These are phyloP conservation scores for Canavalia gladiata DNA, from an alignment of 306 rosid genomes.

Conservation along the genomic window DNA sequence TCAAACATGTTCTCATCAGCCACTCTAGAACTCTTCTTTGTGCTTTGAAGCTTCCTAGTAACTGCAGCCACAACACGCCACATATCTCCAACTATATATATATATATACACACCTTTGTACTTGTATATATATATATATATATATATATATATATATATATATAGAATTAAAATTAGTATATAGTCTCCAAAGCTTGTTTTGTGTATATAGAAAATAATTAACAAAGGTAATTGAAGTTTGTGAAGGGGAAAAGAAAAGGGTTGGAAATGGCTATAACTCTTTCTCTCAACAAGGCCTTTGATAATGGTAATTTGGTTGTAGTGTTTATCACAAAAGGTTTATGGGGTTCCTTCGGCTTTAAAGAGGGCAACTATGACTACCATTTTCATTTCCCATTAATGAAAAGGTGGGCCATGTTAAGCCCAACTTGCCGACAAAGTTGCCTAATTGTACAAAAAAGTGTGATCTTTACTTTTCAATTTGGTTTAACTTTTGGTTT, in stretches of 20 bases:
- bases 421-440: conserved; percentile 62
- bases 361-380: conserved; percentile 48
- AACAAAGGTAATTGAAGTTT: neutral
- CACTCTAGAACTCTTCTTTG: conserved; percentile 75
- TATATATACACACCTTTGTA: neutral
- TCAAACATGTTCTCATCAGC: conserved; percentile 88
- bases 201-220: neutral
- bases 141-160: neutral
- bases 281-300: conserved; percentile 50
- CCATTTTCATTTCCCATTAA: conserved; percentile 40
- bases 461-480: conserved; percentile 3
- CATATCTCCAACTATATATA: conserved; percentile 24
- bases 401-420: conserved; percentile 48
- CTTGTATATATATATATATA: neutral
- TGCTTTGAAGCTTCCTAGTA: conserved; percentile 59
- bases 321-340: conserved; percentile 72
- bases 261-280: conserved; percentile 37
- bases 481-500: conserved; percentile 16
- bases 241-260: conserved; percentile 2
- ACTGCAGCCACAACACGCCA: conserved; percentile 51
- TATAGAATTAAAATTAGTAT: neutral
- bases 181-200: neutral
- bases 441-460: conserved; percentile 43
- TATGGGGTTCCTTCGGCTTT: conserved; percentile 62
- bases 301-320: conserved; percentile 64